Percentiles rank a stretch among this genome's conserved stretches.
Conservation (phyloP, 345 rosid species). For the Erysimum cheiranthoides region DNA sequence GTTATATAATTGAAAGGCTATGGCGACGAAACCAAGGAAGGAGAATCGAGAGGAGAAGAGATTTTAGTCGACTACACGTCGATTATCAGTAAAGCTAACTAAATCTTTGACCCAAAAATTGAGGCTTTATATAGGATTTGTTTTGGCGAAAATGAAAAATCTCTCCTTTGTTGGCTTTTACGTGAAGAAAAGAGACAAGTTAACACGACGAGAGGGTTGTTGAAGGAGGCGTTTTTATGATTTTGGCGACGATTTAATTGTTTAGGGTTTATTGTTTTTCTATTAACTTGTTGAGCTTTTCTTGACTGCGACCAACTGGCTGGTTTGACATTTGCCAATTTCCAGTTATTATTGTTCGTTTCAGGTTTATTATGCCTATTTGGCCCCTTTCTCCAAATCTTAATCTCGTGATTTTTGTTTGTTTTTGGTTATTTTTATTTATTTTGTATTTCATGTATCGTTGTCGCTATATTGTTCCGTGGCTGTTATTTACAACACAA, state of each 20-base stretch:
- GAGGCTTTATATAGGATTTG: constrained; percentile 23
- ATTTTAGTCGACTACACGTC: constrained; percentile 11
- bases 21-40: constrained; percentile 45
- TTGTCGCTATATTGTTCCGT: too few relatives aligned
- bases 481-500: background rate
- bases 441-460: background rate
- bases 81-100: constrained; percentile 10
- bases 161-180: constrained; percentile 9
- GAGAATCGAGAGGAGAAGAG: background rate
- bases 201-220: constrained; percentile 31
- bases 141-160: constrained; percentile 15
- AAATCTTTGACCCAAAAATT: background rate
- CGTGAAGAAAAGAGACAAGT: constrained; percentile 11
- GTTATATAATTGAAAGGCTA: background rate
- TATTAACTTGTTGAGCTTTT: constrained; percentile 1
- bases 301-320: constrained; percentile 41
- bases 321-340: constrained; percentile 34
- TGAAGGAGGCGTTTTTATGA: constrained; percentile 19
- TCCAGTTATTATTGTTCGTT: background rate
- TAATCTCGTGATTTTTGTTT: background rate
- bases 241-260: background rate
- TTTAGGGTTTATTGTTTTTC: constrained; percentile 24
- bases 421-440: background rate
- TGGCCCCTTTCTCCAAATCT: constrained; percentile 7
- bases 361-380: background rate